These are phyloP conservation scores for Amylostereum areolatum DNA, from an alignment of 1,284 basidiomycete species.

Conservation along the genomic window DNA sequence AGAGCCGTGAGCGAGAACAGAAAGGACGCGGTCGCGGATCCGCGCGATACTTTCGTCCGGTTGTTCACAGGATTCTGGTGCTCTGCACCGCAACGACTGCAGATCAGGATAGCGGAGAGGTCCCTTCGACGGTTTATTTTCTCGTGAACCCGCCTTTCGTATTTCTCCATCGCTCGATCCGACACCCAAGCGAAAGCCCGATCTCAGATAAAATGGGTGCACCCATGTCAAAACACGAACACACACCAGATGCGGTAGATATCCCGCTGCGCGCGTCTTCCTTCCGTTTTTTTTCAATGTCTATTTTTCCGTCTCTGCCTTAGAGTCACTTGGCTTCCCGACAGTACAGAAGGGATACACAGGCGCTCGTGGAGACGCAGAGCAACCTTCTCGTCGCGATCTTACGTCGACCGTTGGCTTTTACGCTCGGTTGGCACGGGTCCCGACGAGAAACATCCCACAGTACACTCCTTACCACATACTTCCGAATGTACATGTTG, in stretches of 20 bases:
- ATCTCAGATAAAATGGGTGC: background rate
- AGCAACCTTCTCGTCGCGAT: slow-evolving; percentile 30
- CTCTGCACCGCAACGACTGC: too few relatives aligned
- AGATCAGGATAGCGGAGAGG: too few relatives aligned
- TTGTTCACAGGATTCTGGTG: too few relatives aligned
- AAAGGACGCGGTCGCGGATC: too few relatives aligned
- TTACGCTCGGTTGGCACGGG: slow-evolving; percentile 25
- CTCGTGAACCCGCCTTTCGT: too few relatives aligned
- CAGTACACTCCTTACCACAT: slow-evolving; percentile 2
- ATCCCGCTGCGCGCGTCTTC: background rate
- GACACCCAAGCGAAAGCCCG: too few relatives aligned
- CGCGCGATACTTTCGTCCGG: too few relatives aligned
- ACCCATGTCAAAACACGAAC: slow-evolving; percentile 7
- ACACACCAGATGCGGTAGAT: slow-evolving; percentile 8
- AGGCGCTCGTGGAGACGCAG: slow-evolving; percentile 63
- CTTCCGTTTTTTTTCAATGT: slow-evolving; percentile 25
- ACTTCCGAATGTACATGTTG: background rate
- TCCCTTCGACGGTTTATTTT: too few relatives aligned
- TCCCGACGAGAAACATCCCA: slow-evolving; percentile 25
- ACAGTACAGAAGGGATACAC: slow-evolving; percentile 35
- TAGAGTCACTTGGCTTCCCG: slow-evolving; percentile 60
- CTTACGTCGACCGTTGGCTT: slow-evolving; percentile 23
- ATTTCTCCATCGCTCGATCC: too few relatives aligned
- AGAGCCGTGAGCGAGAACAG: too few relatives aligned
- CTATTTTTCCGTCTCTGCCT: slow-evolving; percentile 38